phyloP scores from a whole-genome alignment of 305 asterid species.

The Petunia hybrid region DNA sequence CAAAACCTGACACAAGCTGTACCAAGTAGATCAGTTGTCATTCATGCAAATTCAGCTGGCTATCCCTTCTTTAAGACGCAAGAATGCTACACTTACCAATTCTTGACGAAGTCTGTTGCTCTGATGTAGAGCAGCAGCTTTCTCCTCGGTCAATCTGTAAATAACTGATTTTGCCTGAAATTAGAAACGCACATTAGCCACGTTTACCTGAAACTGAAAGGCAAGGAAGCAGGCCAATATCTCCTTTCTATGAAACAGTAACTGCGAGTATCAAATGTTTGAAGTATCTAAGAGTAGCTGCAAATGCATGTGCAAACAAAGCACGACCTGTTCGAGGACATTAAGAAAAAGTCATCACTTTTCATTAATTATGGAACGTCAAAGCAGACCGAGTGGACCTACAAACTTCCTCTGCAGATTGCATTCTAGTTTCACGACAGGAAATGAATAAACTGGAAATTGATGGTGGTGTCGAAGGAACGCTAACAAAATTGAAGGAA shows the following conservation, averaged over 20 bases:
- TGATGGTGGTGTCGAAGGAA: no score
- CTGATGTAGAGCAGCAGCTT: conserved; percentile 63
- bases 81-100: conserved; percentile 55
- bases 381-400: background rate
- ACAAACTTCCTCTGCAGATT: background rate
- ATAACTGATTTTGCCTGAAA: conserved; percentile 63
- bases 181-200: conserved; percentile 23
- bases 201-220: background rate
- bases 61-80: background rate
- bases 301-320: background rate
- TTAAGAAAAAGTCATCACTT: background rate
- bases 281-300: conserved; percentile 8
- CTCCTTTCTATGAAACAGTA: conserved; percentile 25
- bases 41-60: conserved; percentile 10
- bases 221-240: background rate
- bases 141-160: conserved; percentile 70
- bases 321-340: background rate
- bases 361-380: background rate
- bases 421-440: no score
- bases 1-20: background rate
- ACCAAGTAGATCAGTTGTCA: background rate
- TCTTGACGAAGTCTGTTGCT: conserved; percentile 69
- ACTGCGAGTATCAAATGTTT: background rate
- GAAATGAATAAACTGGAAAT: no score
- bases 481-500: no score